Evolutionary conservation across 208 protist species (phyloP).

Genomic region (Leishmania aethiopica): DNA sequence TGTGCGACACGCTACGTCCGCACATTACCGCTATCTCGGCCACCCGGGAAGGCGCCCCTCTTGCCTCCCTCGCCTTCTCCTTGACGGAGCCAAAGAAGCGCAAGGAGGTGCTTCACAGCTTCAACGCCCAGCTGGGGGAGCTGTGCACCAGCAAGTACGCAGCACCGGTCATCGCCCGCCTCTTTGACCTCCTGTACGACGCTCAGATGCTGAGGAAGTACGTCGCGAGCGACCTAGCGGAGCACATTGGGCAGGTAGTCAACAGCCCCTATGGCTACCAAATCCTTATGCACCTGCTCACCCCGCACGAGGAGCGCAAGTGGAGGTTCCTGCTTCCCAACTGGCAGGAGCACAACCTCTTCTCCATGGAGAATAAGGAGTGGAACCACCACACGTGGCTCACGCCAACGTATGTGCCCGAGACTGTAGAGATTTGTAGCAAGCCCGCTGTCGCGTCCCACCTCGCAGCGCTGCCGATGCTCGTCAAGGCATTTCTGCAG

Average conservation of each 20-base stretch:
- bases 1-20: conserved; percentile 84
- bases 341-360: conserved; percentile 89
- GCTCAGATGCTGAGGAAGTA: conserved; percentile 86
- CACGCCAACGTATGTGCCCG: conserved; percentile 59
- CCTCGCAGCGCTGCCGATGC: conserved; percentile 59
- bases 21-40: conserved; percentile 64
- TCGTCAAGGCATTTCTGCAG: conserved; percentile 63
- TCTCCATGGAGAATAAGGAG: conserved; percentile 66
- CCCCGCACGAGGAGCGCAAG: conserved; percentile 72
- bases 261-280: conserved; percentile 87
- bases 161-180: conserved; percentile 82
- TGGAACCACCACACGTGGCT: conserved; percentile 93
- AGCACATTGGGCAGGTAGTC: conserved; percentile 72
- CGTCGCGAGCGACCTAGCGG: conserved; percentile 62
- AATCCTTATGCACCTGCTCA: conserved; percentile 87
- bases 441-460: conserved; percentile 81
- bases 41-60: conserved; percentile 74
- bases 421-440: conserved; percentile 85
- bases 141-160: conserved; percentile 82
- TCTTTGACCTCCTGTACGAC: conserved; percentile 90
- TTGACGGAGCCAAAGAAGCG: conserved; percentile 82
- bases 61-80: conserved; percentile 82
- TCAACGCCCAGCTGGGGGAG: conserved; percentile 70
- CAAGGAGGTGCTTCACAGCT: conserved; percentile 76
- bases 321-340: conserved; percentile 71